Evolutionary conservation across 352 stramenopile species (phyloP), one percentile per base, ranked within the genome.

Genomic region (Plasmopara viticola): DNA sequence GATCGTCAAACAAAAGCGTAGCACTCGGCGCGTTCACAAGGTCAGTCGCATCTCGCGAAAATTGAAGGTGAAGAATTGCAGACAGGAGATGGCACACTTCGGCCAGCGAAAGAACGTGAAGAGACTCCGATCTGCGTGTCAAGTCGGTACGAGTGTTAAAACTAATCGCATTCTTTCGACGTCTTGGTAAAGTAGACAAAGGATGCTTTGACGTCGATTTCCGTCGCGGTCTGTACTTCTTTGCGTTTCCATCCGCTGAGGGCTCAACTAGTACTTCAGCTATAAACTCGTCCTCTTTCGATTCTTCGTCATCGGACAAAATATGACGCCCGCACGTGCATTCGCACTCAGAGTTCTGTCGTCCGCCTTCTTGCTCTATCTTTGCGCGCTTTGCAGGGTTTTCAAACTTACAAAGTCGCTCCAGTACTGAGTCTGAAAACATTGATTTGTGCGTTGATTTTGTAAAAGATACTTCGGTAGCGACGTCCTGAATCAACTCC

Each of bases 51-150:
- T 86, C 74, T 35, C 74, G 66, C 9, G 73, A 70, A 34, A 88
- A 86, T 31, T 88, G 62, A 3, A 86, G 58, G 41, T 88, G 78
- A 7, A 88, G 50, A 29, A 86, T 80, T 6, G 69, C 51, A 3
- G 73, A 86, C 33, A 84, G 40, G 13, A 86, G 56, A 51, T 84
- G 73, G 13, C 78, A 88, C 14, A 82, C 73, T 44, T 88, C 78
- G 0, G 68, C 44, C 0, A 86, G 42, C 1, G 75, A 66, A 37
- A 86, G 86, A 1, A 88, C 39, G 2, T 78, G 71, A 9, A 76
- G 43, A 10, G 46, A 64, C 33, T 43, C 65, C 0, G 72, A 84
- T 25, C 62, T 62, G 5, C 70, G 58, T 5, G 64, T 57, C 12
- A 58, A 61, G 5, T 49, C 53, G 7, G 73, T 46, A 12, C 64